phyloP scores from a whole-genome alignment of 495 filamentous ascomycete genomes.

The Aspergillus funiculosus region DNA sequence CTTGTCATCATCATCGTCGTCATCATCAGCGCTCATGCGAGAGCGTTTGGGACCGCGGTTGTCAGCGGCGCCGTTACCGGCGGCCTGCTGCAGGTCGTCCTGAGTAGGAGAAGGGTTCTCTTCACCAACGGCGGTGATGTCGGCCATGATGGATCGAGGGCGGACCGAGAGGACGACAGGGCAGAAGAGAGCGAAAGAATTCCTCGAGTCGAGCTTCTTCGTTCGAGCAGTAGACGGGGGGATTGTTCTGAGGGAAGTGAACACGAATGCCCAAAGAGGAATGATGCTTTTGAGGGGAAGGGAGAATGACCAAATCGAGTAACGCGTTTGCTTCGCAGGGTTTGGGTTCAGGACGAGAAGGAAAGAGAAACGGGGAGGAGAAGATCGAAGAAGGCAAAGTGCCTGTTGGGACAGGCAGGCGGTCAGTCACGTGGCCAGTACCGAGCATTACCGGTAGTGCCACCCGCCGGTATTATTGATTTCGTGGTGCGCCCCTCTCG shows the following conservation, averaged over 20 bases:
- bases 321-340: conserved; percentile 48
- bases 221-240: conserved; percentile 19
- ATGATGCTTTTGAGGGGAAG: conserved; percentile 39
- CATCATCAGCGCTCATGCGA: conserved; percentile 84
- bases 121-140: conserved; percentile 43
- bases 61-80: conserved; percentile 54
- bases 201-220: conserved; percentile 6
- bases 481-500: not conserved
- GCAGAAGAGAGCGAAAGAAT: conserved; percentile 11
- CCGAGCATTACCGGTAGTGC: not conserved
- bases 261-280: conserved; percentile 44
- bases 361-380: conserved; percentile 34
- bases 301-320: conserved; percentile 48
- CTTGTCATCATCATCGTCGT: conserved; percentile 98
- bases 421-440: conserved; percentile 31
- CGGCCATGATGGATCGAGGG: conserved; percentile 32
- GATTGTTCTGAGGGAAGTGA: conserved; percentile 20
- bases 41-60: conserved; percentile 83
- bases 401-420: conserved; percentile 36
- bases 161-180: conserved; percentile 5
- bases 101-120: conserved; percentile 46
- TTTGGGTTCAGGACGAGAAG: conserved; percentile 31
- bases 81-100: conserved; percentile 48
- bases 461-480: not conserved
- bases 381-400: conserved; percentile 41